Base-by-base conservation (phyloP, 257 asterid species). In the Penstemon barbatus region DNA sequence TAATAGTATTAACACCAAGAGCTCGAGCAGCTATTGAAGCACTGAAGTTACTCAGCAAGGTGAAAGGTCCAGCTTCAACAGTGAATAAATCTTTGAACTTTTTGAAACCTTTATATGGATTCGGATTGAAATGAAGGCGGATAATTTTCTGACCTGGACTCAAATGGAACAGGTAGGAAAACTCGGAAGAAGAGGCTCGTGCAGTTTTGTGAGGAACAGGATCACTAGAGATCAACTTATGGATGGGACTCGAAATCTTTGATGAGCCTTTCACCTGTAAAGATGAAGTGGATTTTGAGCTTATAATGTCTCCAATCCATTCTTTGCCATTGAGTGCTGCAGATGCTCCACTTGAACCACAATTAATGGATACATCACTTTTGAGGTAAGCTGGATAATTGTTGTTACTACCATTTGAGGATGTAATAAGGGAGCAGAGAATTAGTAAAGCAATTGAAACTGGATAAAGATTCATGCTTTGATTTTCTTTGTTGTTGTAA, bases 251-350 rank as follows among this genome's bases (percentile, higher is more conserved):
- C 19, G 92, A 61, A 52, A 63, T 68, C 33, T 79, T 72, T 25
- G 87, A 83, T 68, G 71, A 70, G 48, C 89, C 92, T 4, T 62
- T 76, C 37, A 83, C 36, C 4, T 57, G 77, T 11, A 79, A 43
- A 37, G 56, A 58, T 38, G 39, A 13, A 41, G 82, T 25, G 42
- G 60, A 40, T 66, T 62, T 57, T 3, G 68, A 55, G 1, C 7
- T 57, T 4, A 13, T 12, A 64, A 25, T 25, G 33, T 86, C 92
- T 61, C 86, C 87, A 43, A 76, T 50, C 89, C 87, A 86, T 70
- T 72, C 7, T 9, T 81, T 75, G 10, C 86, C 85, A 43, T 72
- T 52, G 46, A 10, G 3, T 12, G 82, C 83, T 49, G 81, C 50
- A 54, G 33, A 25, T 25, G 2, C 1, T 25, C 74, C 74, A 10